These are phyloP conservation scores for Beauveria pseudobassiana DNA, from an alignment of 2,329 filamentous ascomycete species.

Conservation along the genomic window DNA sequence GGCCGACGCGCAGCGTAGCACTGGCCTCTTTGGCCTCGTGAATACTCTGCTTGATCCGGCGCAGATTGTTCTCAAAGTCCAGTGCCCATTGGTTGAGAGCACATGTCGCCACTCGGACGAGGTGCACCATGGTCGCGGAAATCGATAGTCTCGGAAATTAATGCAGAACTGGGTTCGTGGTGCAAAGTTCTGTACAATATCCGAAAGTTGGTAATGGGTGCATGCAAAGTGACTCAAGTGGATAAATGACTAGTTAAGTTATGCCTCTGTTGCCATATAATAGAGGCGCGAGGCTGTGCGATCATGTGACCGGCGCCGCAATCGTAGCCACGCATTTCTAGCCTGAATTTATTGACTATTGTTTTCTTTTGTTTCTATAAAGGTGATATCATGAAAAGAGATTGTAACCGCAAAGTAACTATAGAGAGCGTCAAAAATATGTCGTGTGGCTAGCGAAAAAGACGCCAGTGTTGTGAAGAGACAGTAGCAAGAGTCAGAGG, in stretches of 20 bases:
- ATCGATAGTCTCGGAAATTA: no score
- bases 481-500: no score
- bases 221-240: background rate
- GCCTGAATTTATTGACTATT: background rate
- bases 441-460: no score
- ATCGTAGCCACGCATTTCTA: background rate
- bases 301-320: background rate
- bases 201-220: background rate
- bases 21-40: constrained; percentile 50
- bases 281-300: background rate
- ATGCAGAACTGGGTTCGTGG: background rate
- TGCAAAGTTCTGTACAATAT: background rate
- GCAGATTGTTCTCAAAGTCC: constrained; percentile 56
- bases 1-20: constrained; percentile 55
- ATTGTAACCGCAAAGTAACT: background rate
- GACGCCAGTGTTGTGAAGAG: no score
- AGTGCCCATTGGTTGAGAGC: constrained; percentile 34
- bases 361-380: background rate
- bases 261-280: background rate
- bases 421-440: no score
- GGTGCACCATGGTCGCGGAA: constrained; percentile 19
- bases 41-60: constrained; percentile 58
- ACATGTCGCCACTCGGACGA: constrained; percentile 28
- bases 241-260: background rate
- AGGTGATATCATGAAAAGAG: no score